Percentiles rank a stretch among this genome's conserved stretches.
Conservation (phyloP, 306 rosid species). For the Lupinus albus region DNA sequence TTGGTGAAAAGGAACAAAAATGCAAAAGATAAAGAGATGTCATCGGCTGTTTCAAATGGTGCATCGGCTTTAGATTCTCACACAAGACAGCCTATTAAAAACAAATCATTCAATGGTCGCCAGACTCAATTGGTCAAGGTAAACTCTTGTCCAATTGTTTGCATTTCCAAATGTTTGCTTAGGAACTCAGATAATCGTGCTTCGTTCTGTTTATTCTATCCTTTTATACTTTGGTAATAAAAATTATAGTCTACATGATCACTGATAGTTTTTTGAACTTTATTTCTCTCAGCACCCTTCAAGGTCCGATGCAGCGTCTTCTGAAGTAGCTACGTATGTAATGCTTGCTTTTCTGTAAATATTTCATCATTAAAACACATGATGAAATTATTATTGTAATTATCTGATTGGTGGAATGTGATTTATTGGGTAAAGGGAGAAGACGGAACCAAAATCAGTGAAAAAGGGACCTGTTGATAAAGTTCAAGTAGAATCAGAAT, state of each 20-base stretch:
- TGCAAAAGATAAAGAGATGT: slow-evolving; percentile 57
- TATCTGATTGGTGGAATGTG: slow-evolving; percentile 33
- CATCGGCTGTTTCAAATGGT: slow-evolving; percentile 67
- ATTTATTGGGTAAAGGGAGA: slow-evolving; percentile 61
- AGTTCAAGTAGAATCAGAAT: slow-evolving; percentile 60
- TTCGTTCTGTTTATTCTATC: slow-evolving; percentile 17
- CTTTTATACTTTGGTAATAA: slow-evolving; percentile 1
- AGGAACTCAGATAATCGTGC: slow-evolving; percentile 26
- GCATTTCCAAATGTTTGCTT: slow-evolving; percentile 24
- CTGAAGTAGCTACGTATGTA: slow-evolving; percentile 63
- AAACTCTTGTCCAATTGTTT: slow-evolving; percentile 35
- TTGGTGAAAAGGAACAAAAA: slow-evolving; percentile 57
- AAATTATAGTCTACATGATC: slow-evolving; percentile 30
- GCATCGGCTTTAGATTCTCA: slow-evolving; percentile 50
- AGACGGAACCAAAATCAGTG: slow-evolving; percentile 55
- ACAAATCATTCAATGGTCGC: slow-evolving; percentile 52
- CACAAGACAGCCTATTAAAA: slow-evolving; percentile 57
- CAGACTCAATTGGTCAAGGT: slow-evolving; percentile 61
- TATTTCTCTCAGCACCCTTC: slow-evolving; percentile 59
- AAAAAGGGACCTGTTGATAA: slow-evolving; percentile 50
- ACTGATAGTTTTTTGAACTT: slow-evolving; percentile 41
- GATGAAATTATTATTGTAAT: slow-evolving; percentile 9
- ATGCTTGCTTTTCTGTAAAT: slow-evolving; percentile 32
- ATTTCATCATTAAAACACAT: slow-evolving; percentile 13
- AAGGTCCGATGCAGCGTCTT: slow-evolving; percentile 62